phyloP scores from a whole-genome alignment of 2,329 filamentous ascomycete genomes.

The Penicillium thymicola region DNA sequence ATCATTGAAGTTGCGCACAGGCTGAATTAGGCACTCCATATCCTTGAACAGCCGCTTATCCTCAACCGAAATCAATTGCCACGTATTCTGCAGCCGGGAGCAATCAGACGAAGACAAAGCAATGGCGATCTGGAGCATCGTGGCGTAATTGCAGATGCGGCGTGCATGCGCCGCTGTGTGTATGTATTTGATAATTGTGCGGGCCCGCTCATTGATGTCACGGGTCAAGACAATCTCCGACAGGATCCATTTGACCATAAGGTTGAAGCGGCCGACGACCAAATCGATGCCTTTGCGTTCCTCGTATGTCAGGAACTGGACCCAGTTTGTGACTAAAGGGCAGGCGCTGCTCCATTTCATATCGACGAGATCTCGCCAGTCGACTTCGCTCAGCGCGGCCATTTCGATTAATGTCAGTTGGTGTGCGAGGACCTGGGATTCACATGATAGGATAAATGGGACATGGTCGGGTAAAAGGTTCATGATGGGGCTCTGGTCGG shows the following conservation, averaged over 20 bases:
- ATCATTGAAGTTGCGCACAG: slow-evolving; percentile 61
- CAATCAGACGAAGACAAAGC: slow-evolving; percentile 60
- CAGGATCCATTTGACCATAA: slow-evolving; percentile 64
- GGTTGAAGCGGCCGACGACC: slow-evolving; percentile 64
- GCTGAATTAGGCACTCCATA: slow-evolving; percentile 60
- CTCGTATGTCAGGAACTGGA: slow-evolving; percentile 56
- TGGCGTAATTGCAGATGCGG: slow-evolving; percentile 61
- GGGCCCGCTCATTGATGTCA: slow-evolving; percentile 56
- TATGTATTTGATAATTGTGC: slow-evolving; percentile 61
- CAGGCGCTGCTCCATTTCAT: slow-evolving; percentile 60
- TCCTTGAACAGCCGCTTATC: slow-evolving; percentile 56
- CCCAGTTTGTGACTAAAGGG: slow-evolving; percentile 56
- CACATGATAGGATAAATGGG: slow-evolving; percentile 62
- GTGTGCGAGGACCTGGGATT: slow-evolving; percentile 59
- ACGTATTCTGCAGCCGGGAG: slow-evolving; percentile 56
- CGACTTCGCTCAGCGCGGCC: slow-evolving; percentile 62
- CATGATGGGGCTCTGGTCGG: slow-evolving; percentile 9
- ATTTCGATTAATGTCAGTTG: slow-evolving; percentile 65
- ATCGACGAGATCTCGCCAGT: slow-evolving; percentile 64
- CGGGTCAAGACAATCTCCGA: slow-evolving; percentile 61
- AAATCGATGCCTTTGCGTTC: slow-evolving; percentile 60
- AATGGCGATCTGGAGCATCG: slow-evolving; percentile 63
- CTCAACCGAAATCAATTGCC: slow-evolving; percentile 53
- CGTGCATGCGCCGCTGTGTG: slow-evolving; percentile 60
- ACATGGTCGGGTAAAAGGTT: slow-evolving; percentile 45